These are phyloP conservation scores for Russula sp. DNA, from an alignment of 768 basidiomycete species.

Conservation along the genomic window DNA sequence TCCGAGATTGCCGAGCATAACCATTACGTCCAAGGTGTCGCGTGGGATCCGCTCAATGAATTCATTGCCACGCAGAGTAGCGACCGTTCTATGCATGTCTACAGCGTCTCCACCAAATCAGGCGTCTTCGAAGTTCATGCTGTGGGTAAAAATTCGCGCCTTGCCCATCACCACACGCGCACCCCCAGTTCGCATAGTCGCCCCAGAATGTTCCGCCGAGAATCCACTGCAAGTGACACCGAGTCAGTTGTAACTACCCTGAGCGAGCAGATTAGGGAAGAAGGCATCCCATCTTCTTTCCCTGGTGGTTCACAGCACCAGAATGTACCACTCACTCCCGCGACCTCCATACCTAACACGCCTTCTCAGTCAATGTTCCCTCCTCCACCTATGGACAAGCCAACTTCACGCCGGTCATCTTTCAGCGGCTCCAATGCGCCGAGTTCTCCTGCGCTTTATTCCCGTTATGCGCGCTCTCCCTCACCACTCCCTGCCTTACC, in stretches of 20 bases:
- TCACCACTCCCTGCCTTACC: constrained; percentile 91
- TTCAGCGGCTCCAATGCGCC: constrained; percentile 80
- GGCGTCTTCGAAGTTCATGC: constrained; percentile 87
- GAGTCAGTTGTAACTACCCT: constrained; percentile 49
- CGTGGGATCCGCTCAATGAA: constrained; percentile 97
- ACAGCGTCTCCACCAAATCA: constrained; percentile 70
- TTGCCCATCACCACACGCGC: constrained; percentile 62
- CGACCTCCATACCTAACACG: constrained; percentile 60
- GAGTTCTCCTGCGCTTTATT: constrained; percentile 51
- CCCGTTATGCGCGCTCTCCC: constrained; percentile 72
- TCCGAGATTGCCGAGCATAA: constrained; percentile 89
- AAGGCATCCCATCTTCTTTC: constrained; percentile 32
- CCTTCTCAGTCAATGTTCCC: constrained; percentile 54
- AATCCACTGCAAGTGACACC: constrained; percentile 69
- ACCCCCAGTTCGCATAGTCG: constrained; percentile 57
- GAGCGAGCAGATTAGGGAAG: constrained; percentile 49
- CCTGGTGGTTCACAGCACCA: constrained; percentile 29
- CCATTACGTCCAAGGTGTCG: constrained; percentile 97
- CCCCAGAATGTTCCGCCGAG: constrained; percentile 56
- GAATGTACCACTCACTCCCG: constrained; percentile 50
- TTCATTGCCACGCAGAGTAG: constrained; percentile 97
- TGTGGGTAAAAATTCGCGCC: constrained; percentile 78
- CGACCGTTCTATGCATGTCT: constrained; percentile 94
- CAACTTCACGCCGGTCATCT: constrained; percentile 56
- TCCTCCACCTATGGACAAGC: constrained; percentile 55